Evolutionary conservation across 2,329 filamentous ascomycete species (phyloP).

Genomic region (Sporothrix globosa): DNA sequence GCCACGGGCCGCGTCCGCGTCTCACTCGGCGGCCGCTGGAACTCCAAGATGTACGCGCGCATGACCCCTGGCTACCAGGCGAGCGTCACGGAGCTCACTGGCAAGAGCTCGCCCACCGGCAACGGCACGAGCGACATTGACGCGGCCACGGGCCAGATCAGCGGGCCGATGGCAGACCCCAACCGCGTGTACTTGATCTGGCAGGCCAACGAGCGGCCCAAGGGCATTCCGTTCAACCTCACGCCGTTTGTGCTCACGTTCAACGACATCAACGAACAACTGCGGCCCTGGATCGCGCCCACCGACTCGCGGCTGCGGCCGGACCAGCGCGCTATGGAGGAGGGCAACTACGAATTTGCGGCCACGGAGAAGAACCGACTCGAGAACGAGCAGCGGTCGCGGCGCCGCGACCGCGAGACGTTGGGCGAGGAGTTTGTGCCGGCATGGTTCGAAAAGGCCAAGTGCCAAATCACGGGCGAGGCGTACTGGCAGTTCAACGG

Average conservation of each 20-base stretch:
- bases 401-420: constrained; percentile 71
- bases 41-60: constrained; percentile 93
- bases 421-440: constrained; percentile 80
- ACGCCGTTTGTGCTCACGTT: constrained; percentile 95
- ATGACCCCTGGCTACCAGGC: constrained; percentile 89
- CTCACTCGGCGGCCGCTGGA: constrained; percentile 93
- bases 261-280: constrained; percentile 85
- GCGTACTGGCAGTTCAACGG: constrained; percentile 88
- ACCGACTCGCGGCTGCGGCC: constrained; percentile 92
- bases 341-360: constrained; percentile 93
- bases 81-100: constrained; percentile 48
- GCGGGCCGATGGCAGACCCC: constrained; percentile 62
- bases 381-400: constrained; percentile 85
- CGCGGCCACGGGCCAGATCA: constrained; percentile 44
- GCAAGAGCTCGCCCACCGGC: constrained; percentile 1
- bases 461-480: constrained; percentile 80
- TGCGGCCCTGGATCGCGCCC: constrained; percentile 77
- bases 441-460: constrained; percentile 78
- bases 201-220: constrained; percentile 81
- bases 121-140: constrained; percentile 37
- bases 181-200: constrained; percentile 86
- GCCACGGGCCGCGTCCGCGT: constrained; percentile 77
- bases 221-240: constrained; percentile 91
- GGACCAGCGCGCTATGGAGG: constrained; percentile 97
- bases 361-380: constrained; percentile 92